A percentile compares a stretch with the other conserved stretches of the same genome.
phyloP scores from a whole-genome alignment of 768 basidiomycete genomes.

The Mycena capillaripes region DNA sequence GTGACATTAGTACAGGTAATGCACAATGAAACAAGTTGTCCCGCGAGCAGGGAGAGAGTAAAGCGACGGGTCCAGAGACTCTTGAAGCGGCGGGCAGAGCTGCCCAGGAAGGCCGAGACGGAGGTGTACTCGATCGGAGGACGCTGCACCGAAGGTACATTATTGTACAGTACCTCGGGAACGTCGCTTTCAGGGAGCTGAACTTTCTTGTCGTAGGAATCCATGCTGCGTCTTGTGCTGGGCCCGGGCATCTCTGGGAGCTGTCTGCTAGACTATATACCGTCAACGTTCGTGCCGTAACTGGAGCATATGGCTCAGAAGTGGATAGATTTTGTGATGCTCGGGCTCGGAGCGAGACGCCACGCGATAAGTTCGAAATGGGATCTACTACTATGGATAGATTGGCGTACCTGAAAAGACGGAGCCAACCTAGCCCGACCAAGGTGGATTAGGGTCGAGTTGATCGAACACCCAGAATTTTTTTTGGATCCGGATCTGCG shows the following conservation, averaged over 20 bases:
- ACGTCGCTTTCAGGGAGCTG: slow-evolving; percentile 17
- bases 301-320: slow-evolving; percentile 18
- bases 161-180: slow-evolving; percentile 13
- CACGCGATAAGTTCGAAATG: too few species aligned
- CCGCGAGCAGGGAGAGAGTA: slow-evolving; percentile 76
- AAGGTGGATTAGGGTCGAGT: too few species aligned
- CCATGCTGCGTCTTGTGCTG: slow-evolving; percentile 18
- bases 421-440: too few species aligned
- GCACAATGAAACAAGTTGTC: slow-evolving; percentile 88
- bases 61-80: slow-evolving; percentile 88
- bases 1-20: slow-evolving; percentile 92
- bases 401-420: slow-evolving; percentile 25
- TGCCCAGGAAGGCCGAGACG: slow-evolving; percentile 63
- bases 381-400: slow-evolving; percentile 12
- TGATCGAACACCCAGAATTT: not conserved
- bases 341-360: too few species aligned
- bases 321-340: slow-evolving; percentile 25
- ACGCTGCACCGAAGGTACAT: slow-evolving; percentile 43
- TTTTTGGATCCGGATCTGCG: not conserved
- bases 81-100: slow-evolving; percentile 71
- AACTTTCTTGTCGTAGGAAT: slow-evolving; percentile 32
- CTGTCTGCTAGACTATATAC: slow-evolving; percentile 17
- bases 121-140: slow-evolving; percentile 81
- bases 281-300: slow-evolving; percentile 28
- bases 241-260: not conserved